Conservation (phyloP, 169 alveolate genomes). For the Cryptosporidium felis region DNA sequence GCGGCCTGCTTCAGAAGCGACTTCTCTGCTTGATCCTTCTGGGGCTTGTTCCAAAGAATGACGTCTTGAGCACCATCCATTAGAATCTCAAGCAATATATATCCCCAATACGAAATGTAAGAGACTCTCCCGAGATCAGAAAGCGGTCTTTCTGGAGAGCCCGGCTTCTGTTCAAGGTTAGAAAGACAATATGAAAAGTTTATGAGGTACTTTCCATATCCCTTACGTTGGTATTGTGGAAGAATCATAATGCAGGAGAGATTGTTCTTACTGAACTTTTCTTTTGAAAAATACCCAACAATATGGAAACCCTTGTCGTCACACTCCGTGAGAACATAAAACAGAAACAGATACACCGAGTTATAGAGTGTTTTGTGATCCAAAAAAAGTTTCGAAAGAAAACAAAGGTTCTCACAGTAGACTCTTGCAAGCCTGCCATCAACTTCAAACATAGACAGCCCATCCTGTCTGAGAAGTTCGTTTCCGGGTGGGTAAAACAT, state of each 20-base stretch:
- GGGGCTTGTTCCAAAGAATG: constrained; percentile 27
- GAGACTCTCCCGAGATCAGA: constrained; percentile 96
- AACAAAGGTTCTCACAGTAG: constrained; percentile 96
- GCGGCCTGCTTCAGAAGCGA: constrained; percentile 8
- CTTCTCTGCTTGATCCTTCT: not conserved
- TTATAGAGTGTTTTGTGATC: constrained; percentile 95
- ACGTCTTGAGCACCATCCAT: constrained; percentile 57
- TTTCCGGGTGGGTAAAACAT: constrained; percentile 97
- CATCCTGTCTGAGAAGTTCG: constrained; percentile 94
- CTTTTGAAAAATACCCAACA: constrained; percentile 88
- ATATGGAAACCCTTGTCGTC: constrained; percentile 88
- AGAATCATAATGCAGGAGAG: constrained; percentile 84
- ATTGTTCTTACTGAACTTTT: constrained; percentile 79
- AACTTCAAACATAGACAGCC: constrained; percentile 93
- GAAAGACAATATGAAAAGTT: constrained; percentile 91
- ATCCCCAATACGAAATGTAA: constrained; percentile 95
- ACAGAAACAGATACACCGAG: constrained; percentile 88
- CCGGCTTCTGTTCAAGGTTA: constrained; percentile 89
- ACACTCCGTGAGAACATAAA: constrained; percentile 93
- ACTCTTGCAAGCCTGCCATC: constrained; percentile 93
- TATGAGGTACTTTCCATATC: constrained; percentile 89
- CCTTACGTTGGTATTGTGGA: constrained; percentile 87
- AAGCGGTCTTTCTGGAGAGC: constrained; percentile 98
- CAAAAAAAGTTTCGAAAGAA: constrained; percentile 93
- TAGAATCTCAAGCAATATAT: constrained; percentile 79